Evolutionary conservation across 352 stramenopile species (phyloP), one percentile per base, ranked within the genome.

Genomic region (Aphanomyces euteiches): DNA sequence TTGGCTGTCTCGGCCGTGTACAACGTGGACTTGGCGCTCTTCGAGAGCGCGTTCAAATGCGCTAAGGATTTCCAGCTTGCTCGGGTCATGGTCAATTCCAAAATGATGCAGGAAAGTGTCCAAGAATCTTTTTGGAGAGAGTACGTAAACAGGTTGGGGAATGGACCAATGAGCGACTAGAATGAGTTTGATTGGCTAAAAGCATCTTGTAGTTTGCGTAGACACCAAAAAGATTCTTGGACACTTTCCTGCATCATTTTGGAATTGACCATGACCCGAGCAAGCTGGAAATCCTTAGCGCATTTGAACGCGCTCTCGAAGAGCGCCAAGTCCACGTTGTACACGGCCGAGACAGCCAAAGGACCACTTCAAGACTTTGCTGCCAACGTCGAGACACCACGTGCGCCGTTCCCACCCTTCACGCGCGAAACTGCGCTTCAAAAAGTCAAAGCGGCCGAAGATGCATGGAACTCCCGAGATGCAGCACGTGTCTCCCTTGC

Each of bases 391-490:
- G 64, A 47, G 13, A 37, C 64, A 6, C 45, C 75, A 21, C 67
- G 75, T 39, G 72, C 72, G 7, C 86, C 86, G 3, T 34, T 95
- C 5, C 90, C 90, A 3, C 89, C 89, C 15, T 97, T 96, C 75
- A 90, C 83, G 13, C 67, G 74, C 17, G 89, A 95, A 74, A 88
- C 77, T 0, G 89, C 90, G 4, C 71, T 79, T 1, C 3, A 88
- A 3, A 96, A 97, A 75, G 87, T 95, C 40, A 87, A 88, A 13
- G 80, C 82, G 2, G 90, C 90, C 0, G 90, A 97, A 54, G 88
- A 97, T 71, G 90, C 85, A 34, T 96, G 90, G 90, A 97, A 97
- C 79, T 83, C 78, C 5, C 76, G 84, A 5, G 85, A 96, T 19
- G 82, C 89, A 3, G 61, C 75, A 5, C 75, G 75, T 10, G 89